Evolutionary conservation across 768 basidiomycete genomes (phyloP), one percentile per base, ranked within the genome.

Genomic region (Xerocomellus chrysenteron): DNA sequence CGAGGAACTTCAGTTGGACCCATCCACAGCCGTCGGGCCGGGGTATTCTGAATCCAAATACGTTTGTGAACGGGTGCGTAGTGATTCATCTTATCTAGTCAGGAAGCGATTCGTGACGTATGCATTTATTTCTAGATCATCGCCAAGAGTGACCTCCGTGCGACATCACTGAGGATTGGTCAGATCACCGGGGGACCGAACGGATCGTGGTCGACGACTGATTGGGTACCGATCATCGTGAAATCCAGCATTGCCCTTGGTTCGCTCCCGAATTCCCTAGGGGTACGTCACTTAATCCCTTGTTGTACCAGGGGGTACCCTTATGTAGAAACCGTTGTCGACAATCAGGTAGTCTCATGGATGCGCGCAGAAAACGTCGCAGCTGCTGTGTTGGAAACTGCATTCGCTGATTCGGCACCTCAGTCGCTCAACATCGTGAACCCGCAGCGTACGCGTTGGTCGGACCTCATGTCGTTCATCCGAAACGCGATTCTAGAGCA

Each of bases 201-300:
- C 21, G 32, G 40, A 13, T 55, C 54, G 11, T 55, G 54, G 47
- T 33, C 33, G n/a, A 32, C 40, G 17, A 55, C 47, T 0, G 47
- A 55, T 26, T 47, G 54, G 47, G 37, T 48, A 7, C 54, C 47
- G n/a, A 55, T 48, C 10, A 26, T 55, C 11, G 40, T 48, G 32
- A 43, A 53, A 9, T 47, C 52, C 3, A 39, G 52, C 35, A 24
- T 40, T 32, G 36, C 44, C 0, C 52, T 53, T 2, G 52, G 36
- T 0, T 19, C 19, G 17, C 14, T 46, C n/a, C 52, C 52, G 7
- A 19, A 46, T 30, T 45, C 44, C 14, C 3, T 4, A 12, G 44
- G 52, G n/a, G 52, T 53, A 46, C 33, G 51, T 37, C 9, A 2
- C 13, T 21, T 9, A 12, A 17, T 24, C 16, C 16, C 19, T 51